phyloP scores from a whole-genome alignment of 2,329 filamentous ascomycete species.

The Alternaria sp. region DNA sequence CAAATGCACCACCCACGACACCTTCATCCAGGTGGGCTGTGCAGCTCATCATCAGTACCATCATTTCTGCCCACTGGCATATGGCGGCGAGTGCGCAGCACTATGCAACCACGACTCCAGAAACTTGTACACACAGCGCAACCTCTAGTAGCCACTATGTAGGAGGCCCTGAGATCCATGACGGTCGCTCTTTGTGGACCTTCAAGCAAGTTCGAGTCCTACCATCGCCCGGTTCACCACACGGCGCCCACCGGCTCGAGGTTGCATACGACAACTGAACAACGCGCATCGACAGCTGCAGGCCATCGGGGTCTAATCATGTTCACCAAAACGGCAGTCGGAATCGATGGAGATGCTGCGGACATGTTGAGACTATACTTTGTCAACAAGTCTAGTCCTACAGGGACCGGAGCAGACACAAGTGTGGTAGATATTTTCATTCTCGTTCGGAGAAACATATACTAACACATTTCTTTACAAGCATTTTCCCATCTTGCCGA shows the following conservation, averaged over 20 bases:
- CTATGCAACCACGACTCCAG: background rate
- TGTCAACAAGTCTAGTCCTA: background rate
- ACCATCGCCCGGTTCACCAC: background rate
- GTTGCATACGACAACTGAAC: background rate
- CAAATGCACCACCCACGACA: background rate
- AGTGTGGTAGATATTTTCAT: background rate
- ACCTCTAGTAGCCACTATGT: background rate
- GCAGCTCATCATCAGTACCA: background rate
- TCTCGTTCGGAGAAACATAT: background rate
- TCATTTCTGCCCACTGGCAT: background rate
- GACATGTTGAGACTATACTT: background rate
- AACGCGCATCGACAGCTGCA: background rate
- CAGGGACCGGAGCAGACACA: background rate
- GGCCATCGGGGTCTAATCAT: background rate
- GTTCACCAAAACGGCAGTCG: background rate
- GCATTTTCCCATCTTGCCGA: background rate
- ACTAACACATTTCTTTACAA: background rate
- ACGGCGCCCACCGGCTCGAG: background rate
- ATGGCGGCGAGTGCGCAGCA: background rate
- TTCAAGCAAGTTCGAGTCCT: background rate
- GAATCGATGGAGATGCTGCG: background rate
- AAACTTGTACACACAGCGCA: background rate
- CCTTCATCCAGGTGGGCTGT: background rate
- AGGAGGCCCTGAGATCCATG: background rate
- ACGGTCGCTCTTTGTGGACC: background rate